Conservation (phyloP, 2,329 filamentous ascomycete genomes). For the Clarireedia monteithiana region DNA sequence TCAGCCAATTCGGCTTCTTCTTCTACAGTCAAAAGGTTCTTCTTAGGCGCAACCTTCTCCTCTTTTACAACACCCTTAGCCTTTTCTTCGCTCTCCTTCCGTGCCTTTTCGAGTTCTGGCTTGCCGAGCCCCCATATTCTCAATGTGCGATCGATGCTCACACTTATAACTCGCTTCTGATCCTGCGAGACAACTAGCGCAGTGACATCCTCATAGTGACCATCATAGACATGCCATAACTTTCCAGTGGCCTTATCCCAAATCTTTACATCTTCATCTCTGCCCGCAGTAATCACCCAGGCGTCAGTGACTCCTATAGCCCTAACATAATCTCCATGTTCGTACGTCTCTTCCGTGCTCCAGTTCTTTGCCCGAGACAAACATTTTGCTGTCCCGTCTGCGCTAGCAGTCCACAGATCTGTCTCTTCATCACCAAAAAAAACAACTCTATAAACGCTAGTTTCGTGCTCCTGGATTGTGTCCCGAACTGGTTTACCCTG, state of each 20-base stretch:
- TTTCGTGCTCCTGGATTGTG: slow-evolving; percentile 74
- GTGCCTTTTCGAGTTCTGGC: slow-evolving; percentile 48
- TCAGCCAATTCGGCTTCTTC: slow-evolving; percentile 91
- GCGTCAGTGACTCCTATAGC: slow-evolving; percentile 68
- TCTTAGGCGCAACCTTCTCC: slow-evolving; percentile 36
- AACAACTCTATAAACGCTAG: slow-evolving; percentile 73
- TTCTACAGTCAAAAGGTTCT: slow-evolving; percentile 66
- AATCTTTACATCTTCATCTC: slow-evolving; percentile 85
- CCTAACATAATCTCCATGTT: slow-evolving; percentile 85
- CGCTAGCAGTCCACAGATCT: slow-evolving; percentile 86
- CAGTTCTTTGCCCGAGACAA: slow-evolving; percentile 63
- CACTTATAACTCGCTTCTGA: slow-evolving; percentile 58
- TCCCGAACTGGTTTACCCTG: slow-evolving; percentile 33
- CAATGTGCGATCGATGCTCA: slow-evolving; percentile 84
- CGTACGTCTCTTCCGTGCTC: slow-evolving; percentile 61
- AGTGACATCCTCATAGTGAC: slow-evolving; percentile 92
- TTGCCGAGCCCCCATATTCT: slow-evolving; percentile 72
- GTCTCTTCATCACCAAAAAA: slow-evolving; percentile 60
- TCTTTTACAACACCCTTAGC: slow-evolving; percentile 36
- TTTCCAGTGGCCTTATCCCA: slow-evolving; percentile 74
- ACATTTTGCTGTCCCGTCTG: slow-evolving; percentile 81
- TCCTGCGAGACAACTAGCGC: slow-evolving; percentile 58
- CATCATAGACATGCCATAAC: slow-evolving; percentile 65
- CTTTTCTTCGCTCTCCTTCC: slow-evolving; percentile 41
- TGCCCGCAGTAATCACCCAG: slow-evolving; percentile 79